Evolutionary conservation across 164 flowering plant genomes (phyloP), one percentile per base, ranked within the genome.

Genomic region (Chloranthus sessilifolius): DNA sequence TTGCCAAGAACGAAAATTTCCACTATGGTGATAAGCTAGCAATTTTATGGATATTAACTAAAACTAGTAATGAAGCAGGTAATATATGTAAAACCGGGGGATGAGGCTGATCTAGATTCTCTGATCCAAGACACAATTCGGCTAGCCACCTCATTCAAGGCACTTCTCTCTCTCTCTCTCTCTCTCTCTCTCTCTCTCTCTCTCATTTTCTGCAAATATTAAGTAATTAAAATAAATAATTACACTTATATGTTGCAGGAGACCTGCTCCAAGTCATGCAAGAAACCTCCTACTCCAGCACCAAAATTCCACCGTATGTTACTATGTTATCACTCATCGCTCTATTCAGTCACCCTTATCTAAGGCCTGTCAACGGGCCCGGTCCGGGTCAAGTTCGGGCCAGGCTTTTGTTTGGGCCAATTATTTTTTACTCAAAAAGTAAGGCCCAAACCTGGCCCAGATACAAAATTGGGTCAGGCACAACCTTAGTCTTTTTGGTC

Each of bases 21-120:
- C n/a, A n/a, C n/a, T n/a, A n/a, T n/a, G n/a, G n/a, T n/a, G n/a
- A n/a, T n/a, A n/a, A n/a, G n/a, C n/a, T n/a, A n/a, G n/a, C n/a
- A n/a, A n/a, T n/a, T n/a, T n/a, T n/a, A n/a, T n/a, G n/a, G n/a
- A n/a, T n/a, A n/a, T n/a, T n/a, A n/a, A n/a, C n/a, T n/a, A n/a
- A n/a, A n/a, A n/a, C n/a, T n/a, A n/a, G n/a, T n/a, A n/a, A n/a
- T n/a, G n/a, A n/a, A n/a, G 63, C 82, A 86, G 95, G 95, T 86
- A 14, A 84, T 84, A 43, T 88, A 82, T 59, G 90, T 83, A 38
- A 90, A 71, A 50, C 98, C 95, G 0, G 95, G 95, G 50, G 41
- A 53, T 41, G 88, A 87, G 72, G 98, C 82, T 52, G 75, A 79
- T 56, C 77, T 90, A 10, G 98, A 82, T 63, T 59, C 95, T 6